Percentiles rank a stretch among this genome's conserved stretches.
phyloP scores from a whole-genome alignment of 1,284 basidiomycete genomes.

The Cryptococcus amylolentus region DNA sequence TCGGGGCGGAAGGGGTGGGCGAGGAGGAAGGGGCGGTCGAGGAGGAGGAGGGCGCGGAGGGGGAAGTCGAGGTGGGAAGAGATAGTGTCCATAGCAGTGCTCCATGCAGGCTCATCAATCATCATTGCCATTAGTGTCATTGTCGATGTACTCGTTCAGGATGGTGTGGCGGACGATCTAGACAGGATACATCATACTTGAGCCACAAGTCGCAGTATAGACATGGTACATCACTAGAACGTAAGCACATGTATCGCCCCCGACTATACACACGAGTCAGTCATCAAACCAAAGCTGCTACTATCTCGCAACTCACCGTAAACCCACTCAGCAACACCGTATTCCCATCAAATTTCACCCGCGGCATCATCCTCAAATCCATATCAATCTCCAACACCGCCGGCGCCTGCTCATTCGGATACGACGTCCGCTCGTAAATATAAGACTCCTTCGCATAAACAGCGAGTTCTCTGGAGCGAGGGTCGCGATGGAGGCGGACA shows the following conservation, averaged over 20 bases:
- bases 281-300: not conserved
- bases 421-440: not conserved
- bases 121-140: too few relatives aligned
- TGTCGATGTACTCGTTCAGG: too few relatives aligned
- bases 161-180: too few relatives aligned
- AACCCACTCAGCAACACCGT: not conserved
- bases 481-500: not conserved
- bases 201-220: not conserved
- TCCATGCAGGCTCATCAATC: too few relatives aligned
- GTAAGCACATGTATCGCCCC: not conserved
- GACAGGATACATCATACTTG: too few relatives aligned
- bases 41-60: conserved; percentile 4
- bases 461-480: not conserved
- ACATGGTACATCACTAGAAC: not conserved
- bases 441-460: not conserved
- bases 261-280: not conserved
- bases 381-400: not conserved
- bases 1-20: conserved; percentile 7
- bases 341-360: not conserved
- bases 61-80: not conserved
- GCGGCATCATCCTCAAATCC: not conserved
- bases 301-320: not conserved
- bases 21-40: conserved; percentile 10
- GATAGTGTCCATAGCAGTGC: too few relatives aligned
- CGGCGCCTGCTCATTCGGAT: not conserved